Percentiles rank a stretch among this genome's conserved stretches.
These are phyloP conservation scores for Monosporascus cannonballus DNA, from an alignment of 2,329 filamentous ascomycete species.

Conservation along the genomic window DNA sequence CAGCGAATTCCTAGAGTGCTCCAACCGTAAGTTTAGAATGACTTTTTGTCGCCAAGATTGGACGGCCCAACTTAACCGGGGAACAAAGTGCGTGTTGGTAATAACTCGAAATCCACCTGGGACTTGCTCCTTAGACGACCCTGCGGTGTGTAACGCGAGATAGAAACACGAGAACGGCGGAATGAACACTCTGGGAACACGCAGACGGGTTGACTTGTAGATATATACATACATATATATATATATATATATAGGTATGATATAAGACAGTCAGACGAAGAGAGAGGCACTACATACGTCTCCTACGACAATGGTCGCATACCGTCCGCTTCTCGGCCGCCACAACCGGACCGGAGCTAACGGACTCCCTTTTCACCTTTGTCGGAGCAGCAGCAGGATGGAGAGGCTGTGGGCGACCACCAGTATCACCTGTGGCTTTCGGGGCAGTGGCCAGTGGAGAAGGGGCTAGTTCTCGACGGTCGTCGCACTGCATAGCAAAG, in stretches of 20 bases:
- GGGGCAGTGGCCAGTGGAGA: not conserved
- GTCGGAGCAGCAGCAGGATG: not conserved
- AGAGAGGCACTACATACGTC: slow-evolving; percentile 28
- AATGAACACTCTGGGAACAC: not conserved
- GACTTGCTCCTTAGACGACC: not conserved
- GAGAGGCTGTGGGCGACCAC: not conserved
- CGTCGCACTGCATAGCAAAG: slow-evolving; percentile 4
- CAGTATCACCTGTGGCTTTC: not conserved
- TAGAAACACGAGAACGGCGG: not conserved
- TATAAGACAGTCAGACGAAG: not conserved
- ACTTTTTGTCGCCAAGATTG: too few relatives aligned
- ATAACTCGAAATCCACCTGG: too few relatives aligned
- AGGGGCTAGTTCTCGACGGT: not conserved
- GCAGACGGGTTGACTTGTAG: not conserved
- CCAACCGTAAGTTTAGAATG: too few relatives aligned
- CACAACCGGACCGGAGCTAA: not conserved
- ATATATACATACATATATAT: too few relatives aligned
- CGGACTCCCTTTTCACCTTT: not conserved
- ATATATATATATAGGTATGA: not conserved
- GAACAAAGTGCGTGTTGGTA: too few relatives aligned
- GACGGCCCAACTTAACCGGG: too few relatives aligned
- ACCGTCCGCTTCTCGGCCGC: slow-evolving; percentile 29
- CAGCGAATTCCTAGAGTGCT: slow-evolving; percentile 34
- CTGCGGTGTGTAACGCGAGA: not conserved
- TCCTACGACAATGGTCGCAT: slow-evolving; percentile 39